Evolutionary conservation across 2,329 filamentous ascomycete genomes (phyloP).

Genomic region (Ceratocystis colombiana): DNA sequence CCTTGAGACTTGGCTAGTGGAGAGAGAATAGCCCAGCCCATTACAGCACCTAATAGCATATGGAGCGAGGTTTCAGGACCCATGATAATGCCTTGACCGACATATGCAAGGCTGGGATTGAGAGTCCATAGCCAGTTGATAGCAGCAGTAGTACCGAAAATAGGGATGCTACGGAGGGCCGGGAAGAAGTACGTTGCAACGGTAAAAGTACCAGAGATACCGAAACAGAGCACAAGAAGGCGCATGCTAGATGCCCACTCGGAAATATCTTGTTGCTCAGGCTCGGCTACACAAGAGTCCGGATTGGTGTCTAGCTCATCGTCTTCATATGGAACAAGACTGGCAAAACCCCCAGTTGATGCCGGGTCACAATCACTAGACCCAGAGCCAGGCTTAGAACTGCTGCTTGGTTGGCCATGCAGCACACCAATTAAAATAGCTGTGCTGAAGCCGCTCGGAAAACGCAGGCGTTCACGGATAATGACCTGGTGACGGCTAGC

Average conservation of each 20-base stretch:
- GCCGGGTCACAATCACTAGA: conserved; percentile 3
- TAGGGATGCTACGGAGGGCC: conserved; percentile 69
- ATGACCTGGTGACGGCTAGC: conserved; percentile 72
- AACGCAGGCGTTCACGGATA: conserved; percentile 81
- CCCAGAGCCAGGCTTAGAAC: conserved; percentile 18
- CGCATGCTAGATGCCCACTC: conserved; percentile 42
- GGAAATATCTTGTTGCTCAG: conserved; percentile 32
- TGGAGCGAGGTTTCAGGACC: conserved; percentile 88
- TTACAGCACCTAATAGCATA: conserved; percentile 80
- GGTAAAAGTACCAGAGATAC: conserved; percentile 57
- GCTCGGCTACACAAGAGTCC: conserved; percentile 27
- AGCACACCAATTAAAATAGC: conserved; percentile 86
- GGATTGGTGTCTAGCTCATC: conserved; percentile 30
- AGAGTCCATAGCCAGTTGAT: conserved; percentile 86
- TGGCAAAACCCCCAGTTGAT: conserved; percentile 35
- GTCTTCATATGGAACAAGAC: conserved; percentile 33
- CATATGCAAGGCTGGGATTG: conserved; percentile 93
- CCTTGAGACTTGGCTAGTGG: conserved; percentile 74
- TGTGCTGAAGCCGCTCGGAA: conserved; percentile 91
- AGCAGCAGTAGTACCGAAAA: conserved; percentile 68
- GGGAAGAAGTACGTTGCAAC: conserved; percentile 85
- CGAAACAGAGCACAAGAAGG: conserved; percentile 48
- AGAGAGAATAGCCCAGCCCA: conserved; percentile 86
- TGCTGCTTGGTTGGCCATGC: conserved; percentile 48
- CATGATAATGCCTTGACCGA: conserved; percentile 98